These are phyloP conservation scores for Podospora bellae-mahoneyi DNA, from an alignment of 495 filamentous ascomycete genomes.

Conservation along the genomic window DNA sequence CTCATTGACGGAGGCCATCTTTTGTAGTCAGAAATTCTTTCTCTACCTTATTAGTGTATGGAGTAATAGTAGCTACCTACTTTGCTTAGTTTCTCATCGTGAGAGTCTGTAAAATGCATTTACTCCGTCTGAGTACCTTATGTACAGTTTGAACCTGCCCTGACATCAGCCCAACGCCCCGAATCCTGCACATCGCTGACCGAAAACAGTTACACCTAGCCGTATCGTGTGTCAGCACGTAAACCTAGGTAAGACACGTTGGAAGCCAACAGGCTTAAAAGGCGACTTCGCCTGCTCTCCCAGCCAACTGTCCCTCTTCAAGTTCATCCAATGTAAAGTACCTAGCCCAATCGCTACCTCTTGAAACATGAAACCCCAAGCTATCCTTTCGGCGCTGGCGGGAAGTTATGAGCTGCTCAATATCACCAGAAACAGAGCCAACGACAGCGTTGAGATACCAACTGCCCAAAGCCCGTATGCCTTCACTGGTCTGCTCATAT, in stretches of 20 bases:
- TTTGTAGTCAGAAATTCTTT: background rate
- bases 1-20: conserved; percentile 18
- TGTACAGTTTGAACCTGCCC: too few species aligned
- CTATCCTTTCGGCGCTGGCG: background rate
- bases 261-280: too few species aligned
- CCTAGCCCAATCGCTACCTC: too few species aligned
- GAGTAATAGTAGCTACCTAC: too few species aligned
- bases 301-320: too few species aligned
- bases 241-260: background rate
- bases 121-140: too few species aligned
- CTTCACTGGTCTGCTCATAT: conserved; percentile 1
- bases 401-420: background rate
- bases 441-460: conserved; percentile 1
- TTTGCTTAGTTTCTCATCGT: too few species aligned
- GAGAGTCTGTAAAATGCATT: too few species aligned
- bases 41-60: too few species aligned
- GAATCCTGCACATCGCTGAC: background rate
- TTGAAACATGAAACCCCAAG: background rate
- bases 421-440: background rate
- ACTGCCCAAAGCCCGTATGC: background rate
- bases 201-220: background rate
- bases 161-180: background rate
- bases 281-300: too few species aligned
- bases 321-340: too few species aligned
- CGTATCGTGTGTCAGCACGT: background rate